phyloP scores from a whole-genome alignment of 352 stramenopile genomes.

The Phytophthora fragariae region DNA sequence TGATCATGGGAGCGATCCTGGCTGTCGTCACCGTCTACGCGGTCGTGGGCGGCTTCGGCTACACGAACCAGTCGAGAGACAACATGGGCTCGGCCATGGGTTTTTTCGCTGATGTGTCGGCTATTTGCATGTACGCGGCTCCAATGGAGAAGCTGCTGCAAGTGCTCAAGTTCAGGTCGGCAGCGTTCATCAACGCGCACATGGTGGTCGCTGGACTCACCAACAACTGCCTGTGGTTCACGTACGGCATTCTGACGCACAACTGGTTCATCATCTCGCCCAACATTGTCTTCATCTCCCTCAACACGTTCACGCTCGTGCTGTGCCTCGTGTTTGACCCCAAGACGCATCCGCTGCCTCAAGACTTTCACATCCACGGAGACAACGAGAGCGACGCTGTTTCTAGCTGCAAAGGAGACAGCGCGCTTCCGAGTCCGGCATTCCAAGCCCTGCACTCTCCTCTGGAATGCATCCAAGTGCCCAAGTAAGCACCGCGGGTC shows the following conservation, averaged over 20 bases:
- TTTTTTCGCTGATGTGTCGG: constrained; percentile 30
- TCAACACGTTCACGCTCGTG: constrained; percentile 34
- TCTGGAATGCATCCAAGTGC: constrained; percentile 29
- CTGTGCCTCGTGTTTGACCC: constrained; percentile 39
- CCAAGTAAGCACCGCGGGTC: constrained; percentile 9
- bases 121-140: constrained; percentile 35
- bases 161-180: constrained; percentile 36
- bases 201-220: constrained; percentile 34
- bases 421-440: constrained; percentile 26
- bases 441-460: constrained; percentile 41
- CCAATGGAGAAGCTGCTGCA: constrained; percentile 39
- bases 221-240: constrained; percentile 45
- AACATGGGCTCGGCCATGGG: constrained; percentile 32
- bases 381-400: constrained; percentile 10
- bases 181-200: constrained; percentile 31
- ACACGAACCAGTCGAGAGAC: constrained; percentile 35
- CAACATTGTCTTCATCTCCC: constrained; percentile 42
- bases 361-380: constrained; percentile 28
- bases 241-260: constrained; percentile 39
- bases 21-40: constrained; percentile 36
- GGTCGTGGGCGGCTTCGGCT: constrained; percentile 32
- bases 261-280: constrained; percentile 47
- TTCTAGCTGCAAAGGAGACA: constrained; percentile 27
- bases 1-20: constrained; percentile 26
- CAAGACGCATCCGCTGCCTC: constrained; percentile 40